phyloP scores from a whole-genome alignment of 352 stramenopile species.

The Halophytophthora polymorphica region DNA sequence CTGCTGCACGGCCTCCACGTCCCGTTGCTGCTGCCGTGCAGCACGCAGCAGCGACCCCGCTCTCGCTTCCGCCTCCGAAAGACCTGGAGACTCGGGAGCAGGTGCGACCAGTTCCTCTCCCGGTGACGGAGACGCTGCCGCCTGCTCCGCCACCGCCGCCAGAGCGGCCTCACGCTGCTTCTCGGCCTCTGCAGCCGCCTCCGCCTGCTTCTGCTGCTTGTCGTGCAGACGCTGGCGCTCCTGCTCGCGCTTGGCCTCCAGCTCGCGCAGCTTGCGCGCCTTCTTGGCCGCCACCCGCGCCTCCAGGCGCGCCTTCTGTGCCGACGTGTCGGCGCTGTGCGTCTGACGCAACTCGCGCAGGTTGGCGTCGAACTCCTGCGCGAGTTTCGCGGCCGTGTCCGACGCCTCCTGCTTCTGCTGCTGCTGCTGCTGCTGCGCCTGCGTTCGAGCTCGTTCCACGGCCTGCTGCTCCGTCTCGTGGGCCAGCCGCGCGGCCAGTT shows the following conservation, averaged over 20 bases:
- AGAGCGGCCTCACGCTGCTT: conserved; percentile 23
- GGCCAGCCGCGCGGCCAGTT: conserved; percentile 34
- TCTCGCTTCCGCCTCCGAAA: conserved; percentile 18
- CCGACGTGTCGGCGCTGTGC: conserved; percentile 51
- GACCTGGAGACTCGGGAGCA: background rate
- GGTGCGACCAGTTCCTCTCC: background rate
- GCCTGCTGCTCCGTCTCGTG: conserved; percentile 46
- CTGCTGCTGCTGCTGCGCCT: conserved; percentile 29
- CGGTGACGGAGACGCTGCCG: background rate
- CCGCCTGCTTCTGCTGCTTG: conserved; percentile 40
- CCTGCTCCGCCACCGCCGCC: conserved; percentile 16
- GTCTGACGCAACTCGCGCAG: conserved; percentile 48
- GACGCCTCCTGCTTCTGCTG: conserved; percentile 36
- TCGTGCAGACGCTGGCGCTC: conserved; percentile 47
- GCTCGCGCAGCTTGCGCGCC: conserved; percentile 66
- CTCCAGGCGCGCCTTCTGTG: conserved; percentile 72
- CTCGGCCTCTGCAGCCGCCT: conserved; percentile 32
- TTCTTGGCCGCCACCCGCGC: conserved; percentile 73
- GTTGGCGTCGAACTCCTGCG: conserved; percentile 63
- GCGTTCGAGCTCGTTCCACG: conserved; percentile 15
- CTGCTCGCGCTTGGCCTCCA: conserved; percentile 63
- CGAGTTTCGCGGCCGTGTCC: conserved; percentile 56
- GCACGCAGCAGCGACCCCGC: conserved; percentile 8
- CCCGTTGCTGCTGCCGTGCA: conserved; percentile 34
- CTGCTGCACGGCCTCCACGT: conserved; percentile 53